These are phyloP conservation scores for Rhizophagus sp. DNA, from an alignment of 192 early-diverging fungal species.

Conservation along the genomic window DNA sequence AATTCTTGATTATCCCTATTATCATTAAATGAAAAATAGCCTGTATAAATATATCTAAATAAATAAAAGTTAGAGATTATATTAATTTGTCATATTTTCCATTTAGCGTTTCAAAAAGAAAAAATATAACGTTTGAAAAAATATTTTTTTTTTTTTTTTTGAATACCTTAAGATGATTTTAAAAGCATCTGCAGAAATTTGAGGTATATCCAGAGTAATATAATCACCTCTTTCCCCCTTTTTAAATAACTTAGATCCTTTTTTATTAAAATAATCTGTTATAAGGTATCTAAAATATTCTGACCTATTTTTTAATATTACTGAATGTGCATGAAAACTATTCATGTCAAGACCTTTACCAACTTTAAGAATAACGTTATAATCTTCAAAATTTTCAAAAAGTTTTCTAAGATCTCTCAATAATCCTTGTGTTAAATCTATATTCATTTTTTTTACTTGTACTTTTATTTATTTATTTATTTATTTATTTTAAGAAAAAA, in stretches of 20 bases:
- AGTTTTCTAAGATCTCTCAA: not conserved
- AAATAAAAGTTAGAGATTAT: not conserved
- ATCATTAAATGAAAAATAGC: not conserved
- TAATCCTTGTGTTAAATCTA: not conserved
- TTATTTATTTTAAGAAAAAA: not conserved
- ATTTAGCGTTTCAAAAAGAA: no score
- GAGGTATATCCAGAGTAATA: not conserved
- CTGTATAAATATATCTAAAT: constrained; percentile 22
- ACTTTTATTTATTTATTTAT: no score
- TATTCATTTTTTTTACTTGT: not conserved
- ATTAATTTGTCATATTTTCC: not conserved
- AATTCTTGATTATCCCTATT: not conserved
- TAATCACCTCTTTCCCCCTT: not conserved
- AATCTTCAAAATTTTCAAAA: not conserved
- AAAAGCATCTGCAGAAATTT: constrained; percentile 3
- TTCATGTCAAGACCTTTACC: not conserved
- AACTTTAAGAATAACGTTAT: not conserved
- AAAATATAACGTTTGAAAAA: no score
- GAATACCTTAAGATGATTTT: not conserved
- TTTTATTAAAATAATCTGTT: not conserved
- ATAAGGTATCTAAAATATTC: not conserved
- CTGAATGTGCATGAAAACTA: not conserved
- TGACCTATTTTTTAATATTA: not conserved
- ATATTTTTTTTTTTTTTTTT: not conserved
- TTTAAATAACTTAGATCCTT: not conserved